Percentiles rank a stretch among this genome's conserved stretches.
phyloP scores from a whole-genome alignment of 2,329 filamentous ascomycete genomes.

The Colletotrichum tropicicola region DNA sequence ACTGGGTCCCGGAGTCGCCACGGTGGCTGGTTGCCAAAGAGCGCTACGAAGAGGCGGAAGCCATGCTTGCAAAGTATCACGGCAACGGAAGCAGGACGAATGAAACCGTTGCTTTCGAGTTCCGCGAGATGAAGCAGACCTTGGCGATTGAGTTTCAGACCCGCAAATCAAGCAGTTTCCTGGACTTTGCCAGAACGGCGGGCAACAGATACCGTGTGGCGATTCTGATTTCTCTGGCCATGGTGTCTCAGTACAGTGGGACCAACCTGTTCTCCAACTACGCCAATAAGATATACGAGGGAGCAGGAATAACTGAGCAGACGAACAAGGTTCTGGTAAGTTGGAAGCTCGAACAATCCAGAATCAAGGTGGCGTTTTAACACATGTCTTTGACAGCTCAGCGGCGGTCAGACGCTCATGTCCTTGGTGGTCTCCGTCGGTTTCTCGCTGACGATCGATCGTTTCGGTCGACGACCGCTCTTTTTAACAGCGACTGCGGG shows the following conservation, averaged over 20 bases:
- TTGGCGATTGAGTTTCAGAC: background rate
- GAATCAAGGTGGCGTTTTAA: no score
- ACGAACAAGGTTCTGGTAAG: background rate
- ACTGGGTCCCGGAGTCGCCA: constrained; percentile 39
- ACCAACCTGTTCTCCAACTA: background rate
- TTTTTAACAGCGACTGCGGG: background rate
- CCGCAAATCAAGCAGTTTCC: background rate
- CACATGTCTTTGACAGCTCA: background rate
- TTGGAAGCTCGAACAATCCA: no score
- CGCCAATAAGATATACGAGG: background rate
- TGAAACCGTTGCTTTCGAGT: background rate
- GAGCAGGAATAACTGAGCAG: background rate
- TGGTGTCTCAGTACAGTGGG: background rate
- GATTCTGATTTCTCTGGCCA: background rate
- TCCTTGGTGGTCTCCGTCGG: background rate
- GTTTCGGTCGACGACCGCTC: background rate
- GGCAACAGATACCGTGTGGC: background rate
- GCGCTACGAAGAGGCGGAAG: constrained; percentile 39
- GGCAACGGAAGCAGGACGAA: constrained; percentile 56
- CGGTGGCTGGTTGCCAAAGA: constrained; percentile 43
- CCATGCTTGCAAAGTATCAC: constrained; percentile 49
- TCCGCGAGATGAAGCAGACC: background rate
- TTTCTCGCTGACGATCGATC: background rate
- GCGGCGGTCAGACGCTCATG: background rate
- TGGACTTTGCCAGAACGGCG: background rate